Evolutionary conservation across 2,329 filamentous ascomycete genomes (phyloP).

Genomic region (Diaporthe helianthi): DNA sequence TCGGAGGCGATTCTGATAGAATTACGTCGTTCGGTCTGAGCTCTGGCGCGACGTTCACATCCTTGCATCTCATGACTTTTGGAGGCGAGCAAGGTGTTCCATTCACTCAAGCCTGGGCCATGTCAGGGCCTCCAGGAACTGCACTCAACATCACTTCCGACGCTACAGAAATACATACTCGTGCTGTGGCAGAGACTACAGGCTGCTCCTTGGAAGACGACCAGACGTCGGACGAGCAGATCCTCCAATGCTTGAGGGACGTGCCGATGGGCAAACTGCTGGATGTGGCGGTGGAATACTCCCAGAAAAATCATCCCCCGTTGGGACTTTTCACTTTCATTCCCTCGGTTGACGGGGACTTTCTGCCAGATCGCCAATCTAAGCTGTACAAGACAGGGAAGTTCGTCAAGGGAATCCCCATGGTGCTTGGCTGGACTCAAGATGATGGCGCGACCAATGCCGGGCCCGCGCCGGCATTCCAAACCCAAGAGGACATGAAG

Average conservation of each 20-base stretch:
- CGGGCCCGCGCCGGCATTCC: conserved; percentile 36
- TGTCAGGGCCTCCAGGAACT: conserved; percentile 46
- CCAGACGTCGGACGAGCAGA: not conserved
- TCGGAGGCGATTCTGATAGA: conserved; percentile 40
- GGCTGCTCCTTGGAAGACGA: conserved; percentile 34
- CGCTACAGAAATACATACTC: conserved; percentile 41
- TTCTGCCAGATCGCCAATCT: conserved; percentile 38
- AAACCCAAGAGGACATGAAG: conserved; percentile 40
- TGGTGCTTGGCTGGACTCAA: conserved; percentile 41
- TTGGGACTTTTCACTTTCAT: conserved; percentile 41
- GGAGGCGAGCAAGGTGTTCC: conserved; percentile 43
- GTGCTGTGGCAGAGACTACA: conserved; percentile 37
- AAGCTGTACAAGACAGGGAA: conserved; percentile 37
- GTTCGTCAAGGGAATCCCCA: conserved; percentile 35
- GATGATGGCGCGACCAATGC: conserved; percentile 42
- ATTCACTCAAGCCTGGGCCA: conserved; percentile 43
- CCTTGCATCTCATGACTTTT: conserved; percentile 41
- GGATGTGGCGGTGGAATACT: conserved; percentile 40
- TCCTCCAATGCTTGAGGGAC: conserved; percentile 38
- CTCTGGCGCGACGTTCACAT: conserved; percentile 38
- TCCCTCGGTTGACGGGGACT: conserved; percentile 41
- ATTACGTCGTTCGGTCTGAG: conserved; percentile 39
- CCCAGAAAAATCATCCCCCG: conserved; percentile 40
- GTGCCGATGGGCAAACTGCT: conserved; percentile 38
- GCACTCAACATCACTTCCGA: conserved; percentile 43